These are phyloP conservation scores for Saprolegnia diclina DNA, from an alignment of 352 stramenopile genomes.

Conservation along the genomic window DNA sequence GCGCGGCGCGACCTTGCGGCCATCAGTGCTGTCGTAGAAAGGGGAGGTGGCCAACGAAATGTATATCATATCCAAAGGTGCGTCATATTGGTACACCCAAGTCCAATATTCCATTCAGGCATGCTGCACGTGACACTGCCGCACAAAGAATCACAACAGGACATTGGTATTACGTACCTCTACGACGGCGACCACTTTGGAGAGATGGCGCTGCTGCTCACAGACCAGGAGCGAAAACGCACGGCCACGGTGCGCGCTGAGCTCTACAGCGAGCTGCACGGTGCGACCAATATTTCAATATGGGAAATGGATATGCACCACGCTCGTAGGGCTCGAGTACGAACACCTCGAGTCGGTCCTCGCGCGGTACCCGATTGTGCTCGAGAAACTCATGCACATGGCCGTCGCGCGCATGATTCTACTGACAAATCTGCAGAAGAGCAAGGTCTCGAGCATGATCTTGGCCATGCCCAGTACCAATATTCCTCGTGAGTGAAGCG, in stretches of 20 bases:
- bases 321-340: background rate
- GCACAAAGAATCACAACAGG: background rate
- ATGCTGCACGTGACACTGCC: background rate
- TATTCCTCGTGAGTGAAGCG: background rate
- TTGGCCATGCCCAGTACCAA: slow-evolving; percentile 10
- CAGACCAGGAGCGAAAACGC: background rate
- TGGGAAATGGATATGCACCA: background rate
- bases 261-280: slow-evolving; percentile 9
- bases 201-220: slow-evolving; percentile 3
- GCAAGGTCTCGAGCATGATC: slow-evolving; percentile 13
- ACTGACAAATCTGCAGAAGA: slow-evolving; percentile 7
- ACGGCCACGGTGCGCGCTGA: background rate
- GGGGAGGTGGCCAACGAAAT: slow-evolving; percentile 4
- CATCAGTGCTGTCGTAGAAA: background rate
- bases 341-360: slow-evolving; percentile 6
- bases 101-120: background rate
- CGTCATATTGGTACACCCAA: background rate
- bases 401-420: background rate
- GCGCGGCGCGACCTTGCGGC: background rate
- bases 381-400: slow-evolving; percentile 7
- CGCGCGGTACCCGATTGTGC: background rate
- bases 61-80: slow-evolving; percentile 12
- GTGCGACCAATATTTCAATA: background rate
- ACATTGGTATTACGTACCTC: slow-evolving; percentile 9
- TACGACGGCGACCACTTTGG: slow-evolving; percentile 10